Conservation (phyloP, 2,329 filamentous ascomycete species). For the Mycosphaerelloides madeirae region DNA sequence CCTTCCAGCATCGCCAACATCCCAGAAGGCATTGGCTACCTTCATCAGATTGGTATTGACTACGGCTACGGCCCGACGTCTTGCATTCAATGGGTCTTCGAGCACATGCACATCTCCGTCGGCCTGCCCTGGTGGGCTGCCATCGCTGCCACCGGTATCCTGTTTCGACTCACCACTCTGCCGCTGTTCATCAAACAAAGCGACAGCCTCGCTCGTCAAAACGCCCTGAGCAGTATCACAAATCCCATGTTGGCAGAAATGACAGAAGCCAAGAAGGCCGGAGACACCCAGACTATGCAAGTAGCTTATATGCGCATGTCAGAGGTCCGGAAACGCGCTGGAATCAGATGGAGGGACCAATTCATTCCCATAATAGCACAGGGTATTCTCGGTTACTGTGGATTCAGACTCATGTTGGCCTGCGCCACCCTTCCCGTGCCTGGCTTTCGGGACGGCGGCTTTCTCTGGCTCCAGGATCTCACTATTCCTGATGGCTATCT, state of each 20-base stretch:
- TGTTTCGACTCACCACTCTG: conserved; percentile 62
- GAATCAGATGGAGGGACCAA: conserved; percentile 49
- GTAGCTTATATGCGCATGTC: conserved; percentile 46
- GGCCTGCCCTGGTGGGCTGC: conserved; percentile 80
- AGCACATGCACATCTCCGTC: conserved; percentile 72
- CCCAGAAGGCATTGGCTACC: conserved; percentile 73
- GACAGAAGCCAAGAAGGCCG: conserved; percentile 37
- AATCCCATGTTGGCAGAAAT: conserved; percentile 56
- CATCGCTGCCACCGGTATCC: conserved; percentile 61
- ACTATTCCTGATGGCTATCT: conserved; percentile 72
- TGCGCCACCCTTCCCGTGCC: conserved; percentile 80
- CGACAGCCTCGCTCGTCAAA: conserved; percentile 59
- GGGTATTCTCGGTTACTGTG: conserved; percentile 70
- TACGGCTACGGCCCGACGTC: conserved; percentile 78
- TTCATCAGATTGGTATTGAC: conserved; percentile 77
- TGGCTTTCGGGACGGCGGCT: conserved; percentile 63
- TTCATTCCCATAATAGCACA: conserved; percentile 56
- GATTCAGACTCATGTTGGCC: conserved; percentile 69
- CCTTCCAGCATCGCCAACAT: conserved; percentile 44
- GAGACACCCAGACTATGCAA: conserved; percentile 47
- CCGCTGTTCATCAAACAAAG: conserved; percentile 60
- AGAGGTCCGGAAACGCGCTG: conserved; percentile 51
- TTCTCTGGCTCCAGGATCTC: conserved; percentile 75
- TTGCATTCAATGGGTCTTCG: conserved; percentile 68
- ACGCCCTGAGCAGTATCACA: conserved; percentile 54